phyloP scores from a whole-genome alignment of 495 filamentous ascomycete species.

The Penicillium pulvis region DNA sequence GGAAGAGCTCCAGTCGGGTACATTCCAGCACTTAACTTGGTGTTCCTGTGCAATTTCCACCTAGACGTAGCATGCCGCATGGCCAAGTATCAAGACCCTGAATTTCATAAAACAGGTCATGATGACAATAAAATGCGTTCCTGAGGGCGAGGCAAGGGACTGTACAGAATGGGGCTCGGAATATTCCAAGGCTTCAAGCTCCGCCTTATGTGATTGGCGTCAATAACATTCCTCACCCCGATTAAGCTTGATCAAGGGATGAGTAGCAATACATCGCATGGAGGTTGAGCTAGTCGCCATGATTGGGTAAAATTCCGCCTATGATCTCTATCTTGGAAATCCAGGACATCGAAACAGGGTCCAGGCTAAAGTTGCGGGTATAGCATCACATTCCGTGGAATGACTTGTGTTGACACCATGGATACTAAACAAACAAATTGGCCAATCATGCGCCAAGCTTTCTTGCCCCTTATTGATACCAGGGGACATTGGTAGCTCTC shows the following conservation, averaged over 20 bases:
- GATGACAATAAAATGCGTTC: too few species aligned
- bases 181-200: background rate
- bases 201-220: background rate
- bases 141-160: background rate
- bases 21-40: too few species aligned
- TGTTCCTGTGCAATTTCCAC: too few species aligned
- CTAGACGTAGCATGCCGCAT: too few species aligned
- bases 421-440: background rate
- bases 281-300: background rate
- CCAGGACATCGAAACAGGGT: background rate
- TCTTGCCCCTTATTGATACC: background rate
- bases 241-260: background rate
- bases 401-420: background rate
- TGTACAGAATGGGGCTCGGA: background rate
- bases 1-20: too few species aligned
- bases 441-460: background rate
- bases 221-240: background rate
- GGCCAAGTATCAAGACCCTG: too few species aligned
- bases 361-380: background rate
- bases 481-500: background rate
- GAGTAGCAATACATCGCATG: background rate
- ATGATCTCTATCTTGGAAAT: background rate
- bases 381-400: background rate
- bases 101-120: too few species aligned
- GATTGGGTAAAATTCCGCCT: background rate